A percentile compares a stretch with the other conserved stretches of the same genome.
Conservation (phyloP, 1,139 yeast species). For the Taphrina flavorubra region DNA sequence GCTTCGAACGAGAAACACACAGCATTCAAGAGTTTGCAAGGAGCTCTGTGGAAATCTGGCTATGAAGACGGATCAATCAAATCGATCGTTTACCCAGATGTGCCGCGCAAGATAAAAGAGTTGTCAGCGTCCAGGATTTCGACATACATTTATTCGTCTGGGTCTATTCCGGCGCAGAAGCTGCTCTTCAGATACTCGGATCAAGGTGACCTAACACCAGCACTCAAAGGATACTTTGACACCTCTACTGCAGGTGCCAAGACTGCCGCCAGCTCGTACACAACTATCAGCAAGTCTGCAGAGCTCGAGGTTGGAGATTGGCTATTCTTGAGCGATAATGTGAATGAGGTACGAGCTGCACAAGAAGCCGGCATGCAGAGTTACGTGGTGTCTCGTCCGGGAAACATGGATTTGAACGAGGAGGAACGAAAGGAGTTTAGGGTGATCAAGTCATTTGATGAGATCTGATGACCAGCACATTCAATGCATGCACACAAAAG, state of each 20-base stretch:
- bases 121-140: constrained; percentile 47
- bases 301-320: constrained; percentile 54
- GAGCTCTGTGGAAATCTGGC: constrained; percentile 80
- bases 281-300: constrained; percentile 59
- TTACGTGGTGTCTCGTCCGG: constrained; percentile 70
- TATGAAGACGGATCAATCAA: constrained; percentile 72
- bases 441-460: constrained; percentile 42
- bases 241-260: constrained; percentile 77
- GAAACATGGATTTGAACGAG: constrained; percentile 61
- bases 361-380: constrained; percentile 66
- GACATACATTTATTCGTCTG: constrained; percentile 86
- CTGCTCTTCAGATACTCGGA: constrained; percentile 71
- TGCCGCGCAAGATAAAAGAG: constrained; percentile 61
- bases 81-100: constrained; percentile 81
- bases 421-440: constrained; percentile 42
- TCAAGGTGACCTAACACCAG: constrained; percentile 56
- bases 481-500: too few relatives aligned
- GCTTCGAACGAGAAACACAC: constrained; percentile 76
- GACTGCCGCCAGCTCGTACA: constrained; percentile 63
- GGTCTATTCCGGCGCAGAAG: constrained; percentile 84
- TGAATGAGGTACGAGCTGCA: constrained; percentile 66
- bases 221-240: constrained; percentile 75
- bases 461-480: constrained; percentile 7
- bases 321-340: constrained; percentile 73
- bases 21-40: constrained; percentile 77